phyloP scores from a whole-genome alignment of 1,139 yeast genomes.

The Wickerhamomyces sp. region DNA sequence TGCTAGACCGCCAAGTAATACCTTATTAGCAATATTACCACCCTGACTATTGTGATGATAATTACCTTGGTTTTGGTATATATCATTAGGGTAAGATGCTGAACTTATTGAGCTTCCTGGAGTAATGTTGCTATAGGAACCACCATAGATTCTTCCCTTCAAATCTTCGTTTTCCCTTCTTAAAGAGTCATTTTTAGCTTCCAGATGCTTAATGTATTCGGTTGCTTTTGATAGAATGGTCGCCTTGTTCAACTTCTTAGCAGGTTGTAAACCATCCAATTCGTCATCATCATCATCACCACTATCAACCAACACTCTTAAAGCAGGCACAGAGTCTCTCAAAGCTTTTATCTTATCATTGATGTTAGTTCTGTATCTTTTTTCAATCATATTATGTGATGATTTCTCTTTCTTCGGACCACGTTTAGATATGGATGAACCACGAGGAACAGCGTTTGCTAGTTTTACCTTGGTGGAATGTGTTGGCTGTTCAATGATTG shows the following conservation, averaged over 20 bases:
- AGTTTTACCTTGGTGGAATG: conserved; percentile 12
- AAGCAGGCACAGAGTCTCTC: conserved; percentile 66
- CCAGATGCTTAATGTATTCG: conserved; percentile 46
- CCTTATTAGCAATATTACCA: conserved; percentile 23
- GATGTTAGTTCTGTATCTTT: conserved; percentile 69
- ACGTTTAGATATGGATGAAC: conserved; percentile 17
- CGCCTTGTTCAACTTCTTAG: conserved; percentile 82
- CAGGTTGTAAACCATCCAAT: conserved; percentile 85
- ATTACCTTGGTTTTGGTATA: conserved; percentile 6
- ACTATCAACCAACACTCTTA: conserved; percentile 36
- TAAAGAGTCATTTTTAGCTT: conserved; percentile 56
- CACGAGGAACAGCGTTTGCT: conserved; percentile 21
- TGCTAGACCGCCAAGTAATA: conserved; percentile 30
- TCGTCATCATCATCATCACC: conserved; percentile 36
- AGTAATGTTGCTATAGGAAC: conserved; percentile 6
- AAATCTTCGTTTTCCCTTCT: conserved; percentile 50
- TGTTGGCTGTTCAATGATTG: background rate
- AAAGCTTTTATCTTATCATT: conserved; percentile 62
- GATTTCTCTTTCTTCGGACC: conserved; percentile 46
- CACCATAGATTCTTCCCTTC: conserved; percentile 26
- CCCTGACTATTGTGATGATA: conserved; percentile 5
- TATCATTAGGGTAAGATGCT: background rate
- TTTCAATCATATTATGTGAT: conserved; percentile 72
- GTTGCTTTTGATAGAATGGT: conserved; percentile 76
- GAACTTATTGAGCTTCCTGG: conserved; percentile 21